Conservation (phyloP, 2,329 filamentous ascomycete genomes). For the Scedosporium aurantiacum region DNA sequence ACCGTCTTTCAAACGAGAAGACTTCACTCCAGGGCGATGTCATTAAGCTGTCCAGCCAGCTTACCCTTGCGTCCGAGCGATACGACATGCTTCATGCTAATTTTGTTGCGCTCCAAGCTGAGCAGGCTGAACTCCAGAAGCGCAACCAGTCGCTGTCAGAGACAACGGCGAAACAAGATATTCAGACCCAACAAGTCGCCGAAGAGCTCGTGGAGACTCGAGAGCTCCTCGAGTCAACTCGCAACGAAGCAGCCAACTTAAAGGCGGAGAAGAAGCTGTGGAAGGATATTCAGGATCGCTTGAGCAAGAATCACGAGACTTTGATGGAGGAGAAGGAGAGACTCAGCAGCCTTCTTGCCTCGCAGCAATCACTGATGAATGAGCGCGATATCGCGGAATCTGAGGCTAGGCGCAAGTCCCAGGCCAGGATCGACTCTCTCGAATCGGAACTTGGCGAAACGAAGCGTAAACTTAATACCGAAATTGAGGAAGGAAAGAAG, state of each 20-base stretch:
- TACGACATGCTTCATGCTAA: conserved; percentile 86
- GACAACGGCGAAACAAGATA: conserved; percentile 77
- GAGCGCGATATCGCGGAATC: conserved; percentile 79
- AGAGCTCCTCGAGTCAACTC: conserved; percentile 72
- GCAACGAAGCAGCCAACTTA: conserved; percentile 82
- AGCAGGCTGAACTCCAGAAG: conserved; percentile 81
- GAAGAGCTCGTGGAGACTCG: conserved; percentile 86
- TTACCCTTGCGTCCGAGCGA: conserved; percentile 70
- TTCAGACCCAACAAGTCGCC: conserved; percentile 80
- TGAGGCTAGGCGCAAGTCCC: conserved; percentile 69
- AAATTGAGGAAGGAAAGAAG: conserved; percentile 77
- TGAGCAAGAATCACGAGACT: conserved; percentile 78
- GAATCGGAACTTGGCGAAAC: conserved; percentile 68
- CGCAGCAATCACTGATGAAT: conserved; percentile 80
- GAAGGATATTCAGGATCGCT: conserved; percentile 83
- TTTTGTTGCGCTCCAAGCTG: conserved; percentile 68
- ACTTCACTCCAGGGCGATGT: conserved; percentile 72
- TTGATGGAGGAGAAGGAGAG: conserved; percentile 75
- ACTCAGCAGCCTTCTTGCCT: conserved; percentile 70
- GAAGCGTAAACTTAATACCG: conserved; percentile 74
- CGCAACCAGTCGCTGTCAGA: conserved; percentile 68
- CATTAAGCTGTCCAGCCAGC: conserved; percentile 67
- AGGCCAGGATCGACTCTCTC: conserved; percentile 64
- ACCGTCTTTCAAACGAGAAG: conserved; percentile 72
- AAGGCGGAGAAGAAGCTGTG: conserved; percentile 92